Evolutionary conservation across 352 stramenopile species (phyloP), one percentile per base, ranked within the genome.

Genomic region (Globisporangium solare): DNA sequence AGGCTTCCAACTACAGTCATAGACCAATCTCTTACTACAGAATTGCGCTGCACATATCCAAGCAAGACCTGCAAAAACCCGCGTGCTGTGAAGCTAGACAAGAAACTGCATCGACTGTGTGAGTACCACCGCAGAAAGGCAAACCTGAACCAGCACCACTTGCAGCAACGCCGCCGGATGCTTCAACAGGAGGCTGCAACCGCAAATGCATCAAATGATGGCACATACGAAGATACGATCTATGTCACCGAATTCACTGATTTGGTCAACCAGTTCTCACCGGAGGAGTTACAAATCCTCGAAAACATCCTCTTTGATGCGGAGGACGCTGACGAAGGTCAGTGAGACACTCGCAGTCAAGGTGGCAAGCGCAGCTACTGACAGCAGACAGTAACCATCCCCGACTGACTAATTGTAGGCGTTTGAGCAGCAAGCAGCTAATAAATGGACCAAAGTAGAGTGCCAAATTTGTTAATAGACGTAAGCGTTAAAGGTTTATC

Each of bases 51-150:
- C 61, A 56, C 61, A 2, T 84, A 86, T 61, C 62, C 64, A 31
- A 83, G 68, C 66, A 83, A 81, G 47, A 56, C 63, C 31, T 86
- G 75, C 68, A 56, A 54, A 39, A 70, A 67, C 18, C 62, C 58
- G 4, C 75, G 73, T 24, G 70, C 75, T 10, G 66, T 61, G 18
- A 86, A 86, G 43, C 61, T 72, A 12, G 65, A 79, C 61, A 73
- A 73, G 31, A 67, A 60, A 35, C 22, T 83, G 51, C 75, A 86
- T 60, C 70, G 72, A 5, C 54, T 86, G 11, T 86, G 73, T 60
- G 72, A 82, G 59, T 72, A 76, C 60, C 75, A 85, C 47, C 68
- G 75, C 0, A 64, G 57, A 42, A 76, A 75, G 43, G 75, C 75
- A 52, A 85, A 85, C 40, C 57, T 66, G 43, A 85, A 76, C 61